Base-by-base conservation (phyloP, 306 rosid species). In the Vigna mungo region DNA sequence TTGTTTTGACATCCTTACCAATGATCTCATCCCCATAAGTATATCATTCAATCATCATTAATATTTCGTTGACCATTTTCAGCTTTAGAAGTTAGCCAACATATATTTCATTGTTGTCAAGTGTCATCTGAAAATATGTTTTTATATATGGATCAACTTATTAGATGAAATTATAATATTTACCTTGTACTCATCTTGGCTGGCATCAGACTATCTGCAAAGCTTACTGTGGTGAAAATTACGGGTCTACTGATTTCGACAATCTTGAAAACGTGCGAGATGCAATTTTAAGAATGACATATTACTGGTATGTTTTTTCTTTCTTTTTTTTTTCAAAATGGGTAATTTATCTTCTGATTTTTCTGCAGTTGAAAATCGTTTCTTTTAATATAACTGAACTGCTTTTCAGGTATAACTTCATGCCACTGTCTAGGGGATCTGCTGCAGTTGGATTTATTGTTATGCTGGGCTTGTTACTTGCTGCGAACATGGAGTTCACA, bases 371-470 rank as follows among this genome's bases (percentile, higher is more conserved):
- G 81, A 56, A 72, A 62, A 71, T 47, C 18, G 53, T 47, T 81
- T 77, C 39, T 52, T 64, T 76, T 23, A 71, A 62, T 68, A 37
- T 34, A 36, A 75, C 61, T 27, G 54, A 47, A 37, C 64, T 46
- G 55, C 51, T 70, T 68, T 82, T 82, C 87, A 95, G 99, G 99
- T 92, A 92, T 88, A 90, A 95, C 78, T 95, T 95, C 67, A 95
- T 92, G 99, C 99, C 99, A 16, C 92, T 95, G 54, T 90, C 97
- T 32, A 92, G 97, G 83, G 99, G 99, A 68, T 82, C 99, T 54
- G 96, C 97, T 49, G 97, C 82, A 11, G 94, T 89, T 30, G 99
- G 97, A 79, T 89, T 92, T 63, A 81, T 71, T 1, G 97, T 89
- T 81, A 88, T 95, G 96, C 88, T 90, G 68, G 99, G 99, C 56